These are phyloP conservation scores for Cryptosporidium muris DNA, from an alignment of 169 alveolate genomes.

Conservation along the genomic window DNA sequence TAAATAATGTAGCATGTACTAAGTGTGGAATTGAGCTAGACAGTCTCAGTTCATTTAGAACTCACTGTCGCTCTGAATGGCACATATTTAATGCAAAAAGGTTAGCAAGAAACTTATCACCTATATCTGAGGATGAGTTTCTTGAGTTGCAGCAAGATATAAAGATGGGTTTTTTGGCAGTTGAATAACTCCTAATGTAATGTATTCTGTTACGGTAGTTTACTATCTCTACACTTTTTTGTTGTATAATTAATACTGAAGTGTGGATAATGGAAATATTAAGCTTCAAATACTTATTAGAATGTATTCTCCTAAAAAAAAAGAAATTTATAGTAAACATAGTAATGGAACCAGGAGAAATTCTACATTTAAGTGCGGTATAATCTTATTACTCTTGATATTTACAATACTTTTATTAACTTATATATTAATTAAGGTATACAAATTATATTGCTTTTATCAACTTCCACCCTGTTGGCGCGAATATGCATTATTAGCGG, in stretches of 20 bases:
- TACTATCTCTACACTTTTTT: no score
- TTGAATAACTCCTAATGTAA: constrained; percentile 7
- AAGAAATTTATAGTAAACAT: no score
- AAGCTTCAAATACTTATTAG: no score
- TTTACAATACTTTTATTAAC: not conserved
- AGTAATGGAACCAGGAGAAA: no score
- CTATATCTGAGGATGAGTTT: constrained; percentile 81
- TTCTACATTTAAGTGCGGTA: no score
- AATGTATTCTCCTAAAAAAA: no score
- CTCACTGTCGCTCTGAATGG: constrained; percentile 83
- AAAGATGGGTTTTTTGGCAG: constrained; percentile 65
- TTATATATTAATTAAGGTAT: not conserved
- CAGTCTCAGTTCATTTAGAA: constrained; percentile 71
- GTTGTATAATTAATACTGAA: no score
- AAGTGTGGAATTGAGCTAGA: constrained; percentile 77
- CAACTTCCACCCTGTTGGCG: constrained; percentile 1
- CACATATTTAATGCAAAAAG: constrained; percentile 84
- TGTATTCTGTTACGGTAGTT: not conserved
- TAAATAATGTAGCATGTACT: not conserved
- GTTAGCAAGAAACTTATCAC: constrained; percentile 79
- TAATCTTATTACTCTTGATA: not conserved
- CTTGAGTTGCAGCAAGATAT: constrained; percentile 63
- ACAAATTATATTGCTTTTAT: not conserved
- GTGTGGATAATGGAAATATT: no score
- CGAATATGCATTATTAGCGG: not conserved